A percentile compares a stretch with the other conserved stretches of the same genome.
Conservation (phyloP, 345 rosid species). For the Ceriops tagal region DNA sequence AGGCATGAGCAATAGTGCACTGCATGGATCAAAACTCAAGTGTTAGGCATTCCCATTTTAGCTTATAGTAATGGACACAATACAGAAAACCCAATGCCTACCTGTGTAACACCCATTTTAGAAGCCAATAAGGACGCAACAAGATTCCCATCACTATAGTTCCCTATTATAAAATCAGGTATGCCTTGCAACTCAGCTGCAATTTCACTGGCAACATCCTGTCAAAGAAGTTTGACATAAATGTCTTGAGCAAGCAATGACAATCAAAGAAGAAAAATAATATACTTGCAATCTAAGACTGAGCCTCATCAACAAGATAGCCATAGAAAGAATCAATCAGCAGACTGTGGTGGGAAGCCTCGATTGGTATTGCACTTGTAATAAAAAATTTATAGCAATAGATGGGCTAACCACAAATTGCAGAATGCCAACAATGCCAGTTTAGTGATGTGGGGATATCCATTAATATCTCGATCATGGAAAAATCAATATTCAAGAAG, state of each 20-base stretch:
- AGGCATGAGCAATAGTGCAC: constrained; percentile 99
- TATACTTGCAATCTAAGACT: neutral
- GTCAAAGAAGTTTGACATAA: constrained; percentile 9
- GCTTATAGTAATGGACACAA: neutral
- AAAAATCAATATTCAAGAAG: too few species aligned
- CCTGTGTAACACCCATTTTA: constrained; percentile 93
- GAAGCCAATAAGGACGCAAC: constrained; percentile 90
- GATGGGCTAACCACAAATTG: too few species aligned
- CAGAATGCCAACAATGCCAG: too few species aligned
- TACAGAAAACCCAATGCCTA: constrained; percentile 21
- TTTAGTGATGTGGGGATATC: too few species aligned
- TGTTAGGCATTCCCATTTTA: neutral
- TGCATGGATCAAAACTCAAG: constrained; percentile 32
- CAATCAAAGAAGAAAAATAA: neutral
- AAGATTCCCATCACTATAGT: constrained; percentile 98
- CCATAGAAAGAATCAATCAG: too few species aligned
- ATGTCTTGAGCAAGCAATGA: neutral
- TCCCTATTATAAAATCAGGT: constrained; percentile 94
- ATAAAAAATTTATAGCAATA: too few species aligned
- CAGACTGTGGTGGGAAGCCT: too few species aligned
- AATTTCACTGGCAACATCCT: constrained; percentile 94
- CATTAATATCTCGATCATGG: too few species aligned
- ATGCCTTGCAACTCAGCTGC: constrained; percentile 74
- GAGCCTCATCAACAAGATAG: too few species aligned
- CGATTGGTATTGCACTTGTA: too few species aligned